A percentile compares a stretch with the other conserved stretches of the same genome.
Evolutionary conservation across 1,284 basidiomycete species (phyloP).

Genomic region (Stereum hirsutum): DNA sequence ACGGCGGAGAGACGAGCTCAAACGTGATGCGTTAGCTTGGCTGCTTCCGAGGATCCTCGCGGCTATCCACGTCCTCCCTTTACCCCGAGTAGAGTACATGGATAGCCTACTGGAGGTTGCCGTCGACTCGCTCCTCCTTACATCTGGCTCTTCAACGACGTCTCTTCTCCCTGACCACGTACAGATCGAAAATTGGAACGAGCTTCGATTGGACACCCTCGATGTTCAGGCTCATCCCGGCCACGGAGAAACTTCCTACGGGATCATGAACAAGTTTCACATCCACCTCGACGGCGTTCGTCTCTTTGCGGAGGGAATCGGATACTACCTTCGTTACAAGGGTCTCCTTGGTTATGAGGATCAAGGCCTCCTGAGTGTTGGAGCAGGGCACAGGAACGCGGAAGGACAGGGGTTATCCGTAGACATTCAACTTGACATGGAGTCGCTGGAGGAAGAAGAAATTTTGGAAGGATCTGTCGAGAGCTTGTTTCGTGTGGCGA

Average conservation of each 20-base stretch:
- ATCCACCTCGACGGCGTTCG: slow-evolving; percentile 36
- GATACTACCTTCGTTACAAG: slow-evolving; percentile 34
- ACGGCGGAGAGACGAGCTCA: slow-evolving; percentile 14
- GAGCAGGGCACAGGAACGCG: slow-evolving; percentile 18
- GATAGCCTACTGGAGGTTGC: slow-evolving; percentile 23
- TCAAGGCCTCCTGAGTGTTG: slow-evolving; percentile 34
- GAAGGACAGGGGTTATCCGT: slow-evolving; percentile 23
- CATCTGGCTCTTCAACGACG: slow-evolving; percentile 14
- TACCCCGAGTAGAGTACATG: slow-evolving; percentile 34
- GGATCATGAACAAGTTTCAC: slow-evolving; percentile 23
- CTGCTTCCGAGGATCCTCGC: slow-evolving; percentile 29
- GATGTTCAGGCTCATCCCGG: slow-evolving; percentile 9
- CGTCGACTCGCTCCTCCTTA: slow-evolving; percentile 28
- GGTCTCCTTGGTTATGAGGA: slow-evolving; percentile 31
- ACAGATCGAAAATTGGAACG: slow-evolving; percentile 31
- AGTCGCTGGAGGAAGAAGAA: slow-evolving; percentile 10
- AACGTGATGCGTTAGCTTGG: slow-evolving; percentile 29
- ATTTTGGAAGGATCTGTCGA: slow-evolving; percentile 9
- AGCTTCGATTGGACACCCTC: slow-evolving; percentile 25
- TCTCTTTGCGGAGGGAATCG: slow-evolving; percentile 28
- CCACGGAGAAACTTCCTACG: slow-evolving; percentile 12
- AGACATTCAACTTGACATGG: slow-evolving; percentile 31
- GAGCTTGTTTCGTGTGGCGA: slow-evolving; percentile 30
- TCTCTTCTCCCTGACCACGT: slow-evolving; percentile 34
- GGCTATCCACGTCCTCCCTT: slow-evolving; percentile 26